Percentiles rank a stretch among this genome's conserved stretches.
Evolutionary conservation across 2,329 filamentous ascomycete species (phyloP).

Genomic region (Fusarium sp.): DNA sequence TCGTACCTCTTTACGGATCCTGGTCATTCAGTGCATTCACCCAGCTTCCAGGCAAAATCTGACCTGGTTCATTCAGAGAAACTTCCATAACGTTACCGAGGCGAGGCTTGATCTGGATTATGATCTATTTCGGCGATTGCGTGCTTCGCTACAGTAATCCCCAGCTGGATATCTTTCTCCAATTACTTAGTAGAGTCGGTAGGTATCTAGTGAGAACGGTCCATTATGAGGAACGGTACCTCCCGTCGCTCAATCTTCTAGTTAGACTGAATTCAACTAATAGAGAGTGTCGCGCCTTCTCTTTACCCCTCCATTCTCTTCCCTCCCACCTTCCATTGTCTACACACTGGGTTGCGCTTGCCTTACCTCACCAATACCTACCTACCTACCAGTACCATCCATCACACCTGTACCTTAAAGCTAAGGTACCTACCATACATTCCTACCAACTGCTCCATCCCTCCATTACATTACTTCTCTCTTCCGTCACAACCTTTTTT

Average conservation of each 20-base stretch:
- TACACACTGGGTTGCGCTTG: background rate
- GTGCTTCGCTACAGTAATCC: background rate
- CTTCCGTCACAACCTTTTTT: conserved; percentile 21
- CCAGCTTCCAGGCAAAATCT: background rate
- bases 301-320: conserved; percentile 32
- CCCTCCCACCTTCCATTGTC: conserved; percentile 7
- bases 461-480: conserved; percentile 19
- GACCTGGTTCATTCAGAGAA: conserved; percentile 1
- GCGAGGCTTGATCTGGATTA: background rate
- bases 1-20: background rate
- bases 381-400: background rate
- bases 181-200: background rate
- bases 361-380: background rate
- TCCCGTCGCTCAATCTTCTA: background rate
- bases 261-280: background rate
- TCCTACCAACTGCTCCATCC: conserved; percentile 14
- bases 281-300: conserved; percentile 6
- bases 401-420: conserved; percentile 4
- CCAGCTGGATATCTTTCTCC: background rate
- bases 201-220: background rate
- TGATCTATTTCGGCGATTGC: background rate
- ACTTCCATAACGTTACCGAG: background rate
- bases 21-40: background rate
- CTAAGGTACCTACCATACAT: conserved; percentile 31
- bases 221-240: background rate